phyloP scores from a whole-genome alignment of 148 eudicot species.

The Camellia japonica region DNA sequence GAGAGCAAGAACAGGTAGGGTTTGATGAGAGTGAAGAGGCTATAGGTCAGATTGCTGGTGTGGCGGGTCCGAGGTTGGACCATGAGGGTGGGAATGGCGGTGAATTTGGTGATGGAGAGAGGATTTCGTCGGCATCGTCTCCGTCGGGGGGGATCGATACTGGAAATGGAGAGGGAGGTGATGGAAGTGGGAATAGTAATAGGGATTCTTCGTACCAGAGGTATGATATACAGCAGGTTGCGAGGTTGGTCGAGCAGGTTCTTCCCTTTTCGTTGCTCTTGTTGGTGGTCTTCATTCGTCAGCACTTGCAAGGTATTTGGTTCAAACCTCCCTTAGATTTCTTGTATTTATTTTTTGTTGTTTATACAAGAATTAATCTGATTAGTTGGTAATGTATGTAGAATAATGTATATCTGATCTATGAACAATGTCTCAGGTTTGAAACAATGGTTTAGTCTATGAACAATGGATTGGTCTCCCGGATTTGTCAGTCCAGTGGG shows the following conservation, averaged over 20 bases:
- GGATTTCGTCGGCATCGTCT: constrained; percentile 2
- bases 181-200: constrained; percentile 13
- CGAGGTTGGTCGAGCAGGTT: constrained; percentile 53
- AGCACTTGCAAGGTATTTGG: constrained; percentile 56
- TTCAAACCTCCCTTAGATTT: background rate
- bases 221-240: constrained; percentile 47
- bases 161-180: constrained; percentile 12
- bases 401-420: background rate
- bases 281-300: constrained; percentile 51
- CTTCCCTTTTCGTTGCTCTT: constrained; percentile 52
- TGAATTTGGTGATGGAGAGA: constrained; percentile 18
- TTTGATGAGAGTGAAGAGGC: constrained; percentile 9
- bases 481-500: too few relatives aligned
- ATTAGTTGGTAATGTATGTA: background rate
- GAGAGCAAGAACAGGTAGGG: constrained; percentile 6
- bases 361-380: background rate
- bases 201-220: constrained; percentile 32
- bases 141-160: constrained; percentile 6
- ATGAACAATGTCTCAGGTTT: background rate
- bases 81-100: constrained; percentile 12
- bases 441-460: background rate
- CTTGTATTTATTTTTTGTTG: background rate
- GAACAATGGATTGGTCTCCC: too few relatives aligned
- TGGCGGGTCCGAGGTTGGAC: background rate
- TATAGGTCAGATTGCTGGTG: constrained; percentile 9